These are phyloP conservation scores for Spergularia marina DNA, from an alignment of 148 eudicot genomes.

Conservation along the genomic window DNA sequence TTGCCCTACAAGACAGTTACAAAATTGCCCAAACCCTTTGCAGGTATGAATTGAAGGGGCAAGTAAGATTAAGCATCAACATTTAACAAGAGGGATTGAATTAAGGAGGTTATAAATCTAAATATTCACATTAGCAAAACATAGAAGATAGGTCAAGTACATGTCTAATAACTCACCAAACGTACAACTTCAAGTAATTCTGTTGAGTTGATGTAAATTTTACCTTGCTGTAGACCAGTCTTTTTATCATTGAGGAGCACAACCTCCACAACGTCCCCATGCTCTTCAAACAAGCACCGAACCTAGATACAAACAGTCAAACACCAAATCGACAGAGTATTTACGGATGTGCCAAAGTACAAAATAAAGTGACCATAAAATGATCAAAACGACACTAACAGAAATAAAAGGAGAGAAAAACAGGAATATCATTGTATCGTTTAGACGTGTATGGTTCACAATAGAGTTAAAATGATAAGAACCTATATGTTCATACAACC, in stretches of 20 bases:
- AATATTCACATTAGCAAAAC: background rate
- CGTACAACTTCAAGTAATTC: background rate
- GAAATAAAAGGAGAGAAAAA: no score
- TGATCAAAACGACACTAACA: background rate
- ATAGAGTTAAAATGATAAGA: no score
- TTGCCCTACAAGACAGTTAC: no score
- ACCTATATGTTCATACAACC: no score
- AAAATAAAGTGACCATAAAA: background rate
- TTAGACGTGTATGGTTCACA: no score
- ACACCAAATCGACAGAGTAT: background rate
- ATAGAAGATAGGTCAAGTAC: background rate
- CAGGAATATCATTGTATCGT: no score
- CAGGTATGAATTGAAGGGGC: no score
- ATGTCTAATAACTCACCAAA: background rate
- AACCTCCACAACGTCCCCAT: constrained; percentile 66
- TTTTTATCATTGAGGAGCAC: constrained; percentile 50
- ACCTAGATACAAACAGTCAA: constrained; percentile 48
- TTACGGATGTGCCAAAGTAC: background rate
- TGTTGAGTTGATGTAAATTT: background rate
- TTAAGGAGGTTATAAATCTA: background rate
- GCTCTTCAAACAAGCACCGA: constrained; percentile 46
- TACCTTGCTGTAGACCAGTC: constrained; percentile 63
- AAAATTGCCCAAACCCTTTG: no score
- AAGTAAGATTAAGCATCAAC: background rate
- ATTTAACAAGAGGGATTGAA: background rate